Evolutionary conservation across 768 basidiomycete species (phyloP).

Genomic region (Boletus rufocinnamomeus): DNA sequence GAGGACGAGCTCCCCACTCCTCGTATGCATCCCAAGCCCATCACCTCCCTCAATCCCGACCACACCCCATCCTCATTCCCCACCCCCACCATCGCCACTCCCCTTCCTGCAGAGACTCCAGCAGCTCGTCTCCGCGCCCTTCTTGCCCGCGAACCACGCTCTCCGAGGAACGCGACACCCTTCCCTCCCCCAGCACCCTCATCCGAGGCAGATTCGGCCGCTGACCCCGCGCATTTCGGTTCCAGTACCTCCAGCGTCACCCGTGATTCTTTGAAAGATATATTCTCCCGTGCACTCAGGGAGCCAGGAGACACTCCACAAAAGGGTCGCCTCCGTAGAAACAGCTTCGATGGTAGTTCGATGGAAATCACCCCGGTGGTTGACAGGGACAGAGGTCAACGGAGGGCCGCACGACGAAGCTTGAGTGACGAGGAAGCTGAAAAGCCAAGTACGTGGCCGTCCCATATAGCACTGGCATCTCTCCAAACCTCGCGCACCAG

Average conservation of each 20-base stretch:
- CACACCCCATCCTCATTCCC: slow-evolving; percentile 1
- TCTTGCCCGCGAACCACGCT: slow-evolving; percentile 50
- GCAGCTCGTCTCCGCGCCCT: slow-evolving; percentile 66
- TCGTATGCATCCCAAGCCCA: slow-evolving; percentile 25
- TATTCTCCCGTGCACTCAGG: slow-evolving; percentile 67
- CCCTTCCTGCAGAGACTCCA: slow-evolving; percentile 43
- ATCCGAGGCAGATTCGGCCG: slow-evolving; percentile 31
- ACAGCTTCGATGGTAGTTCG: slow-evolving; percentile 62
- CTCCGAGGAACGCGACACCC: slow-evolving; percentile 34
- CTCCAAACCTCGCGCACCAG: slow-evolving; percentile 18
- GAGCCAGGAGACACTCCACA: slow-evolving; percentile 66
- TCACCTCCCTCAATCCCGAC: slow-evolving; percentile 18
- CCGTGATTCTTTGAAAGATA: slow-evolving; percentile 59
- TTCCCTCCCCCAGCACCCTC: slow-evolving; percentile 24
- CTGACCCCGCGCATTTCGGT: slow-evolving; percentile 19
- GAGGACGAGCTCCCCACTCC: slow-evolving; percentile 36
- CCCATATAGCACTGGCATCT: slow-evolving; percentile 11
- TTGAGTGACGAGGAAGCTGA: slow-evolving; percentile 71
- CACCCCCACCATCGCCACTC: slow-evolving; percentile 10
- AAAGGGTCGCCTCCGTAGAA: slow-evolving; percentile 52
- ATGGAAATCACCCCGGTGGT: slow-evolving; percentile 55
- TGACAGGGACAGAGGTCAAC: slow-evolving; percentile 42
- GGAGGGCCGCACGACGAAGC: slow-evolving; percentile 57
- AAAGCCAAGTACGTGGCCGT: slow-evolving; percentile 47
- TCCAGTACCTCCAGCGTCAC: slow-evolving; percentile 47